Evolutionary conservation across 257 asterid genomes (phyloP).

Genomic region (Leptodermis oblonga): DNA sequence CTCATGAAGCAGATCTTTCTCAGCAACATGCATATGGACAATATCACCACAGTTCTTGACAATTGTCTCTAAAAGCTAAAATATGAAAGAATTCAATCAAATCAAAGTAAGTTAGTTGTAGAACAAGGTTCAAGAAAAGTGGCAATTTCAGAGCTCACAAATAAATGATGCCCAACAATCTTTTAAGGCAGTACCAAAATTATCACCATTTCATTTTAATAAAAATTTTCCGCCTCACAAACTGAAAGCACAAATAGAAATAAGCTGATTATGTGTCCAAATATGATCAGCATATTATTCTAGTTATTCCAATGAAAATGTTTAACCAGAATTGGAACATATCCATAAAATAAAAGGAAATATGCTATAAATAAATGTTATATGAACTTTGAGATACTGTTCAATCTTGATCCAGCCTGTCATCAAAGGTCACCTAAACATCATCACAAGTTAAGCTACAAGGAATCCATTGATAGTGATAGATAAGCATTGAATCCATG

Average conservation of each 20-base stretch:
- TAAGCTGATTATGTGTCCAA: background rate
- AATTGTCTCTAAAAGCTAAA: slow-evolving; percentile 46
- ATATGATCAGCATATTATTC: background rate
- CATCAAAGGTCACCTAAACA: background rate
- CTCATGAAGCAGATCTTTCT: slow-evolving; percentile 41
- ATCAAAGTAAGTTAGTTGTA: background rate
- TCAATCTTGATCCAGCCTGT: background rate
- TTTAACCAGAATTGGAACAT: background rate
- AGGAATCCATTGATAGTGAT: background rate
- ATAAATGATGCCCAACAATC: background rate
- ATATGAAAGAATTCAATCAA: slow-evolving; percentile 12
- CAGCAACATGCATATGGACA: slow-evolving; percentile 54
- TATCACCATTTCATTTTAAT: background rate
- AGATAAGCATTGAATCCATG: background rate
- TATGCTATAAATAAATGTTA: background rate
- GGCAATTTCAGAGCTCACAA: background rate
- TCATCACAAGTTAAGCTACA: background rate
- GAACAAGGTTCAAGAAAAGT: background rate
- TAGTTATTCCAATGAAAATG: background rate
- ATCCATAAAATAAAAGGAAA: too few species aligned
- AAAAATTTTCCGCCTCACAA: background rate
- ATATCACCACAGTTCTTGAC: slow-evolving; percentile 50
- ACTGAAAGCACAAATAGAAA: background rate
- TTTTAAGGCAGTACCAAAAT: background rate
- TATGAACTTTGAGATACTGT: background rate